Evolutionary conservation across 495 filamentous ascomycete species (phyloP), one percentile per base, ranked within the genome.

Genomic region (Cryomyces antarcticus): DNA sequence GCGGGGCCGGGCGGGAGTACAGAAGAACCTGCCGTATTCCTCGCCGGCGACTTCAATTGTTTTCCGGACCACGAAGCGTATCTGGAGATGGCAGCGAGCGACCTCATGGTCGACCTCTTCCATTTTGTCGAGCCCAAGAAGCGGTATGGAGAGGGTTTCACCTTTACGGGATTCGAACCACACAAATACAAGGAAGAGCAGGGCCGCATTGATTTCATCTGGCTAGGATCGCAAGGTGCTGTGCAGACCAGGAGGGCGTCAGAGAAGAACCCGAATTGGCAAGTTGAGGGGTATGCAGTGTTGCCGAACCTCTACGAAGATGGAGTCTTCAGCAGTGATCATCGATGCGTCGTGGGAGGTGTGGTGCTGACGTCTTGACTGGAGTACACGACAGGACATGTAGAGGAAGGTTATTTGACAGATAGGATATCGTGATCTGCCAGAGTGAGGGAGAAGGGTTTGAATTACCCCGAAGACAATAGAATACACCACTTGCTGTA

Each of bases 31-130:
- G 57, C 70, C 0, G 62, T 82, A 2, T 73, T 86, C 38, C 62
- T 93, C 17, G 69, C 72, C 0, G 84, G 84, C 7, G 82, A 92
- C 54, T 73, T 92, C 56, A 92, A 92, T 55, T 81, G 75, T 49
- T 63, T 77, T 41, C 70, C 73, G 1, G 55, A 56, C 7, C 69
- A 72, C 39, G 69, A 72, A 39, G 84, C 82, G 4, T 86, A 89
- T 53, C 55, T 59, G 37, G 62, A 70, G 24, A 49, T 87, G 39
- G 77, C 67, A 0, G 63, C 53, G 2, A 44, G 48, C 5, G 53
- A 57, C 6, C 66, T 62, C 0, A 57, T 62, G 4, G 49, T 86
- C 41, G 77, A 85, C 46, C 48, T 75, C 11, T 62, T 65, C 31
- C 62, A 63, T 12, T 38, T 65, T 40, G 66, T 74, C 0, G 42